Evolutionary conservation across 176 grass and related monocot species (phyloP), one percentile per base, ranked within the genome.

Genomic region (Pontederia crassipes): DNA sequence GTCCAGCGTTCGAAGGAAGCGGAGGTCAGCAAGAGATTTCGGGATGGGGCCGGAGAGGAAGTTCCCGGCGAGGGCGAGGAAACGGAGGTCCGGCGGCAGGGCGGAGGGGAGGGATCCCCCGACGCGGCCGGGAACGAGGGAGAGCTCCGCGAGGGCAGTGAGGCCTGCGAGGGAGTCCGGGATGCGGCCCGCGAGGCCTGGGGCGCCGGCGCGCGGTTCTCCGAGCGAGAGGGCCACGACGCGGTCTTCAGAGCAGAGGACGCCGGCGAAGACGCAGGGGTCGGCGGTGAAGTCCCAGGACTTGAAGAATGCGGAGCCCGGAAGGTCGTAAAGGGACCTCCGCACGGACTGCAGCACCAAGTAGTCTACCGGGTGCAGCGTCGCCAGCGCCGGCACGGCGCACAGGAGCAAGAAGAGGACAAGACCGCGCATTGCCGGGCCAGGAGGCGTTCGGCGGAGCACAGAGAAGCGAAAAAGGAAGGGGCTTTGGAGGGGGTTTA

Each of bases 81-180:
- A 69, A 52, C 53, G 53, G 66, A 69, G 53, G 35, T 12, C 10
- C 29, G 35, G 35, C 17, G 66, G 53, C 32, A 69, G 32, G 32
- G 66, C 32, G 4, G 53, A 5, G 11, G 66, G 66, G 29, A 69
- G 29, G 35, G 66, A n/a, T 8, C 66, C 66, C 8, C 8, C 52
- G 66, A 69, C 66, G 32, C 54, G 53, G 29, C 66, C 66, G 29
- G 66, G 66, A n/a, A 69, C 66, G 53, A 69, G 66, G 29, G 66
- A 69, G 32, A 69, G 66, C 53, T 69, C 66, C n/a, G 53, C 14
- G 29, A 69, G 66, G 52, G 52, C 66, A 16, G 53, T 10, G 4
- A 69, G 66, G 53, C 40, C 52, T 10, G 16, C 11, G 15, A 69
- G 52, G 35, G 66, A 17, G 4, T 52, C 8, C 1, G 66, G 35